These are phyloP conservation scores for Aspergillus fijiensis DNA, from an alignment of 2,329 filamentous ascomycete genomes.

Conservation along the genomic window DNA sequence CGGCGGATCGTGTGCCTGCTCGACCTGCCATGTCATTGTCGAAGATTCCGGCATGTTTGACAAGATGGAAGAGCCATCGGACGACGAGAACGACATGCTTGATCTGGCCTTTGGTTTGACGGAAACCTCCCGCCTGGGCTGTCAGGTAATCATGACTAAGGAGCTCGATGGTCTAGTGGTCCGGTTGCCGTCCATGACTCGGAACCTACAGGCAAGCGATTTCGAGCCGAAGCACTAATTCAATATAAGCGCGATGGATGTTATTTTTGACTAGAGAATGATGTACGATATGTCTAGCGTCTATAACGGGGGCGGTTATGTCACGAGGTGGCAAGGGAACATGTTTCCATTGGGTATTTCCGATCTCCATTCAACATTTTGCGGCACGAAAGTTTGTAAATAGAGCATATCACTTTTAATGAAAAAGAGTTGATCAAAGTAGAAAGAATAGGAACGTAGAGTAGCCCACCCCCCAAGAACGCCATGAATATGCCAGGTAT, in stretches of 20 bases:
- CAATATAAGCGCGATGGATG: neutral
- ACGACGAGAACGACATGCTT: conserved; percentile 86
- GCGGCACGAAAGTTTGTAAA: conserved; percentile 17
- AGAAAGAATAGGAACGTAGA: conserved; percentile 17
- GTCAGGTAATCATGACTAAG: conserved; percentile 88
- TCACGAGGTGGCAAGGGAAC: conserved; percentile 13
- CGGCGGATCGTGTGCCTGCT: conserved; percentile 89
- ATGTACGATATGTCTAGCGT: conserved; percentile 15
- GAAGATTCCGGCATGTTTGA: conserved; percentile 71
- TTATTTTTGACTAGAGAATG: neutral
- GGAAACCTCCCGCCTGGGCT: conserved; percentile 80
- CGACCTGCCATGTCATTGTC: conserved; percentile 89
- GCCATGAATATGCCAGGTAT: conserved; percentile 35
- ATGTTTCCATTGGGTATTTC: conserved; percentile 30
- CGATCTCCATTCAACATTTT: conserved; percentile 26
- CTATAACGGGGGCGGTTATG: conserved; percentile 8
- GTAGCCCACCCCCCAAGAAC: conserved; percentile 25
- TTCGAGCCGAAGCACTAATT: conserved; percentile 57
- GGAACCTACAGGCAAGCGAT: conserved; percentile 93
- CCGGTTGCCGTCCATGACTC: conserved; percentile 85
- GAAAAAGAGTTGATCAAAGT: conserved; percentile 19
- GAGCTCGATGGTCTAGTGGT: conserved; percentile 85
- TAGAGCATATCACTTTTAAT: conserved; percentile 30
- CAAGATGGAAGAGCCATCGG: conserved; percentile 72
- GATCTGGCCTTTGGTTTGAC: conserved; percentile 87